These are phyloP conservation scores for Stevia rebaudiana DNA, from an alignment of 140 eudicot genomes.

Conservation along the genomic window DNA sequence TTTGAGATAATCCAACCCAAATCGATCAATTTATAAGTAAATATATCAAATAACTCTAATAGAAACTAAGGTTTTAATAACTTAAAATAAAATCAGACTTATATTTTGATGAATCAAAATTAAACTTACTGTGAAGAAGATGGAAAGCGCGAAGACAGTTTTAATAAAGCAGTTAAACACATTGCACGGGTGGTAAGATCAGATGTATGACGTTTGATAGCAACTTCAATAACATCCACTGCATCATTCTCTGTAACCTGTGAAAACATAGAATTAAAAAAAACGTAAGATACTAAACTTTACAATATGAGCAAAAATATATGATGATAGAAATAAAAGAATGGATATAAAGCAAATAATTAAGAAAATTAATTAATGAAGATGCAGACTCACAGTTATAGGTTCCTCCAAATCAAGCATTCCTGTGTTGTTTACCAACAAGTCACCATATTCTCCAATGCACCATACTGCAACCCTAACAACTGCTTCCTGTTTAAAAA, in stretches of 20 bases:
- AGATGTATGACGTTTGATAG: conserved; percentile 61
- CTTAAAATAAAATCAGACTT: too few species aligned
- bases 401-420: conserved; percentile 89
- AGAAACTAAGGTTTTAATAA: not conserved
- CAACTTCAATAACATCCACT: conserved; percentile 71
- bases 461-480: conserved; percentile 97
- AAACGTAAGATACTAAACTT: not conserved
- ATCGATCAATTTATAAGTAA: not conserved
- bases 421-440: conserved; percentile 76
- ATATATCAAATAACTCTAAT: not conserved
- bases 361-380: conserved; percentile 3
- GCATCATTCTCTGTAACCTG: conserved; percentile 90
- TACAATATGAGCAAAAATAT: not conserved
- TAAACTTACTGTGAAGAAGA: conserved; percentile 79
- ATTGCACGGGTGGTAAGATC: conserved; percentile 82
- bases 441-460: conserved; percentile 97
- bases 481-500: conserved; percentile 69
- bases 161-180: conserved; percentile 85
- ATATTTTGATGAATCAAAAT: not conserved
- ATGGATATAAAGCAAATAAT: not conserved
- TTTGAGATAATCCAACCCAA: not conserved
- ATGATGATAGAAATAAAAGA: conserved; percentile 2
- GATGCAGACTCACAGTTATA: conserved; percentile 62
- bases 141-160: conserved; percentile 91
- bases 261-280: conserved; percentile 23